Evolutionary conservation across 2,329 filamentous ascomycete genomes (phyloP).

Genomic region (Exophiala sp.): DNA sequence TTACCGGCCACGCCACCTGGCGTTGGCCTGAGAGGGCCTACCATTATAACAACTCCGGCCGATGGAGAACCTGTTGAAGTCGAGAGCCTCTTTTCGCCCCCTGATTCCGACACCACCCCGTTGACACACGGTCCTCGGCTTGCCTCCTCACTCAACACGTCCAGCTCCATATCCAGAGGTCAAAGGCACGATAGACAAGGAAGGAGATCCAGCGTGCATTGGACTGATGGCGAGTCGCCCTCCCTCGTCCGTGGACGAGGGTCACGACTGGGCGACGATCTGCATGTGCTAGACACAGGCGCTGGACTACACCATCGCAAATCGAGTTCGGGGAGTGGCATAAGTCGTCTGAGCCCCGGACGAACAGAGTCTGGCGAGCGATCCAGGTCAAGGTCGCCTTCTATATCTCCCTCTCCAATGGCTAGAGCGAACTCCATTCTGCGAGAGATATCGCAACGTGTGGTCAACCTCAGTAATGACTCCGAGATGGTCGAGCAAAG

Average conservation of each 20-base stretch:
- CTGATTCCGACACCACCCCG: constrained; percentile 56
- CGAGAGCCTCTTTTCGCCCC: constrained; percentile 38
- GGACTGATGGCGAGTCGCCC: constrained; percentile 38
- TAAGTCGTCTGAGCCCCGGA: constrained; percentile 40
- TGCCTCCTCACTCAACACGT: constrained; percentile 51
- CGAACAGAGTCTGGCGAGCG: constrained; percentile 44
- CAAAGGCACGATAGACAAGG: constrained; percentile 47
- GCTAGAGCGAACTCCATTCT: constrained; percentile 71
- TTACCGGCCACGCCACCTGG: constrained; percentile 27
- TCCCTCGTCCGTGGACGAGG: constrained; percentile 32
- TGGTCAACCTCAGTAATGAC: constrained; percentile 96
- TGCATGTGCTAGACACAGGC: constrained; percentile 59
- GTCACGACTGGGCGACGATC: constrained; percentile 59
- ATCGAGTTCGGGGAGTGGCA: constrained; percentile 54
- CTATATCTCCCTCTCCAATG: constrained; percentile 55
- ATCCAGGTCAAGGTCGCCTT: constrained; percentile 59
- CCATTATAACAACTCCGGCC: constrained; percentile 30
- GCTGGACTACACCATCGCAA: constrained; percentile 47
- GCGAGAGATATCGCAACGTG: constrained; percentile 88
- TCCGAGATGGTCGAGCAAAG: constrained; percentile 75
- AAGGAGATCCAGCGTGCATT: constrained; percentile 54
- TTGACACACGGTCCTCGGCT: constrained; percentile 56
- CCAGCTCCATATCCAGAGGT: constrained; percentile 42
- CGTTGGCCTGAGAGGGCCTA: constrained; percentile 22
- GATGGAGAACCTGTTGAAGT: constrained; percentile 29